A percentile compares a stretch with the other conserved stretches of the same genome.
Evolutionary conservation across 108 stramenopile genomes (phyloP).

Genomic region (Licmophora abbreviata): DNA sequence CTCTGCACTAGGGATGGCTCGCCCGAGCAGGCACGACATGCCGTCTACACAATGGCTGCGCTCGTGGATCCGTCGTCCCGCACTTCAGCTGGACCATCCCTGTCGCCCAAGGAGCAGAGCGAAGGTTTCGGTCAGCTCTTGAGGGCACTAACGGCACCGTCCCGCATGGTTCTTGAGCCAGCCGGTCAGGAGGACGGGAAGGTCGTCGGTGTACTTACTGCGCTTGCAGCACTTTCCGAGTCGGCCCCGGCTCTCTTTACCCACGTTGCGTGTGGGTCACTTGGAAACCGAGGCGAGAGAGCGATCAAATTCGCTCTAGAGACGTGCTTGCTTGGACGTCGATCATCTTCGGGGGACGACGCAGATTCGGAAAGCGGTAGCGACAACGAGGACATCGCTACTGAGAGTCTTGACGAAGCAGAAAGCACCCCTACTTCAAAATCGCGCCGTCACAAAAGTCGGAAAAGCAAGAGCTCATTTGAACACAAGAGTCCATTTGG

Average conservation of each 20-base stretch:
- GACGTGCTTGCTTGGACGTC: conserved; percentile 41
- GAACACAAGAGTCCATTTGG: not conserved
- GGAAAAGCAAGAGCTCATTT: not conserved
- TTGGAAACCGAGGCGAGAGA: conserved; percentile 36
- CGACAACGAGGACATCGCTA: conserved; percentile 23
- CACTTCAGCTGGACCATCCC: conserved; percentile 2
- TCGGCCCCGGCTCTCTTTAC: conserved; percentile 58
- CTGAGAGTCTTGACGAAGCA: conserved; percentile 22
- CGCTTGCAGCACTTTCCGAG: conserved; percentile 59
- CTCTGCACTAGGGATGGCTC: conserved; percentile 60
- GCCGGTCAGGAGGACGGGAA: conserved; percentile 12
- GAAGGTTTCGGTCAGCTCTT: conserved; percentile 41
- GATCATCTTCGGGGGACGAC: conserved; percentile 10
- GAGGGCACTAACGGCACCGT: conserved; percentile 49
- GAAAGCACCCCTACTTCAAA: not conserved
- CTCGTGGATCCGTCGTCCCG: conserved; percentile 30
- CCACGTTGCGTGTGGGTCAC: too few relatives aligned
- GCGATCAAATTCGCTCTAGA: conserved; percentile 60
- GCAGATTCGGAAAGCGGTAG: conserved; percentile 6
- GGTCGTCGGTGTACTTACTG: conserved; percentile 48
- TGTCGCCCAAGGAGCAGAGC: conserved; percentile 9
- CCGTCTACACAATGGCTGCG: conserved; percentile 57
- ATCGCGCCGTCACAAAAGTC: conserved; percentile 9
- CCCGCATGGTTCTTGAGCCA: conserved; percentile 32
- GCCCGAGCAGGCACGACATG: conserved; percentile 75